These are phyloP conservation scores for Lithohypha guttulata DNA, from an alignment of 2,329 filamentous ascomycete species.

Conservation along the genomic window DNA sequence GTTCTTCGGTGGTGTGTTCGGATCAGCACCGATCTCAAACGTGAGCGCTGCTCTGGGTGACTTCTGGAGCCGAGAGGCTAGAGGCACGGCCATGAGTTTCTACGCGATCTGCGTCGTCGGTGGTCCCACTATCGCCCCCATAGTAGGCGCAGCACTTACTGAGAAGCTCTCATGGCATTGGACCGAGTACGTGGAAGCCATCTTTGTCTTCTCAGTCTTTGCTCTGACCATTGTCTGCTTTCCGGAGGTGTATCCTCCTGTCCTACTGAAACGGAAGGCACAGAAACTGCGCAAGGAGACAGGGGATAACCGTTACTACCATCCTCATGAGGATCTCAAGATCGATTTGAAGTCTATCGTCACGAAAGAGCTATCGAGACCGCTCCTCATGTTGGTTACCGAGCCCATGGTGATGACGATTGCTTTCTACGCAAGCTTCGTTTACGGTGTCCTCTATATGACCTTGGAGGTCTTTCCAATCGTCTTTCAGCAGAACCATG, in stretches of 20 bases:
- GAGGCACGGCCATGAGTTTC: slow-evolving; percentile 31
- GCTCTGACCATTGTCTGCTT: slow-evolving; percentile 25
- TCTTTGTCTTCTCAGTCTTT: slow-evolving; percentile 28
- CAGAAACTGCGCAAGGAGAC: slow-evolving; percentile 29
- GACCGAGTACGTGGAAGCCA: slow-evolving; percentile 36
- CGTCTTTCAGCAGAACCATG: slow-evolving; percentile 34
- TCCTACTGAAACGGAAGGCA: slow-evolving; percentile 32
- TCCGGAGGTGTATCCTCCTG: slow-evolving; percentile 32
- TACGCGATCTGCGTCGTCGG: slow-evolving; percentile 33
- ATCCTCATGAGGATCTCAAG: slow-evolving; percentile 36
- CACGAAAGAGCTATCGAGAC: slow-evolving; percentile 34
- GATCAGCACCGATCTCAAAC: slow-evolving; percentile 33
- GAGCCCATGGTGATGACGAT: slow-evolving; percentile 40
- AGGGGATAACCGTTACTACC: slow-evolving; percentile 31
- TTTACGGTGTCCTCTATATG: slow-evolving; percentile 39
- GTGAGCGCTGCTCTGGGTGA: slow-evolving; percentile 36
- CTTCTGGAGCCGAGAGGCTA: slow-evolving; percentile 29
- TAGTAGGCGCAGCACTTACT: slow-evolving; percentile 32
- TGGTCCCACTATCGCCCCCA: slow-evolving; percentile 33
- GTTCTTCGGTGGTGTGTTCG: slow-evolving; percentile 38
- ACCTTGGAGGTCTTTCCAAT: slow-evolving; percentile 40
- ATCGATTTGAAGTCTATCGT: slow-evolving; percentile 32
- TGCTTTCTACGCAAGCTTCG: slow-evolving; percentile 36
- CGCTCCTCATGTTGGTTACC: slow-evolving; percentile 35
- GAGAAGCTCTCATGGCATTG: slow-evolving; percentile 36